A percentile compares a stretch with the other conserved stretches of the same genome.
These are phyloP conservation scores for Elsinoe necatrix DNA, from an alignment of 2,329 filamentous ascomycete genomes.

Conservation along the genomic window DNA sequence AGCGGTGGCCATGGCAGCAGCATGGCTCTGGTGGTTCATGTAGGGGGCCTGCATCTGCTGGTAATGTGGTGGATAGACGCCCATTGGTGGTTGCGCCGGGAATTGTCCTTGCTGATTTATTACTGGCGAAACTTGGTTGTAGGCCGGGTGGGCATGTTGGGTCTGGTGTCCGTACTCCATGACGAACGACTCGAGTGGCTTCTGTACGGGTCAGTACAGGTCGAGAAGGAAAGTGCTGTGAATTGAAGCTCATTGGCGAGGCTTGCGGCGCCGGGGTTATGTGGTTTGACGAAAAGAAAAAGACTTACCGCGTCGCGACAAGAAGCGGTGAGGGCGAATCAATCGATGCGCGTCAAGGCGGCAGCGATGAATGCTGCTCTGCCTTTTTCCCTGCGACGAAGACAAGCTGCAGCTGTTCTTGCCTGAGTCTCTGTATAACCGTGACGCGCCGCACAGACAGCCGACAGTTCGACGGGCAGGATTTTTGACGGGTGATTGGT, in stretches of 20 bases:
- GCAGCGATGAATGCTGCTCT: neutral
- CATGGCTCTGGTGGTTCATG: constrained; percentile 67
- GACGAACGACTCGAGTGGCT: constrained; percentile 25
- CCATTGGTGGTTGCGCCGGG: constrained; percentile 59
- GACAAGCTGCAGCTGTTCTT: neutral
- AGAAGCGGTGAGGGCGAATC: constrained; percentile 2
- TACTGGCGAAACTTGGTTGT: constrained; percentile 68
- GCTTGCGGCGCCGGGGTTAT: constrained; percentile 1
- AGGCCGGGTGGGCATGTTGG: constrained; percentile 34
- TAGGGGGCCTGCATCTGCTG: constrained; percentile 66
- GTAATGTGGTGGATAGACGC: constrained; percentile 69
- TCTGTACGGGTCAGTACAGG: constrained; percentile 16
- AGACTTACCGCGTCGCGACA: constrained; percentile 6
- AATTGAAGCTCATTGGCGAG: neutral
- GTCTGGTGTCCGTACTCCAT: constrained; percentile 44
- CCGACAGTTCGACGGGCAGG: neutral
- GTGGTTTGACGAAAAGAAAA: neutral
- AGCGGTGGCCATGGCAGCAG: constrained; percentile 78
- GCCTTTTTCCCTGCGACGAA: neutral
- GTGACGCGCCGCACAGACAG: constrained; percentile 7
- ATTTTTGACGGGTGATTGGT: neutral
- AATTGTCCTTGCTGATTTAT: constrained; percentile 57
- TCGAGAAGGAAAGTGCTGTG: constrained; percentile 9
- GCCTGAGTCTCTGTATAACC: neutral
- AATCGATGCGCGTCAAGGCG: constrained; percentile 1